Evolutionary conservation across 1,139 yeast species (phyloP), one percentile per base, ranked within the genome.

Genomic region (Meyerozyma elateridarum): DNA sequence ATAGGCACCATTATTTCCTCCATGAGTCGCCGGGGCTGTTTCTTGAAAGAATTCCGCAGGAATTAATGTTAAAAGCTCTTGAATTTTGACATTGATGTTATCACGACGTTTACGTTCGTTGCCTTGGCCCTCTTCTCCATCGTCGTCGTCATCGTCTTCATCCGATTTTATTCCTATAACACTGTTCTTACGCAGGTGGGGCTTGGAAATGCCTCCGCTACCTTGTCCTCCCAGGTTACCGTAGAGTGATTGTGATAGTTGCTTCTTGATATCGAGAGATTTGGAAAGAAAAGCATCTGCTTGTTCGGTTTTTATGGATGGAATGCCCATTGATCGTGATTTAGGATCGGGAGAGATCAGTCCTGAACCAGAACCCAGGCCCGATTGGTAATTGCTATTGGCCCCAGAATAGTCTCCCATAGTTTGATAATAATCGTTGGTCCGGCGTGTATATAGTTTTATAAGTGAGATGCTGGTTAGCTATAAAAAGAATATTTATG

Each of bases 71-170:
- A 87, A 70, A 28, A 89, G 65, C 46, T 88, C 95, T 47, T 84
- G 93, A 36, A 89, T 89, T 49, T 81, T 79, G 32, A 87, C 96
- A 51, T 88, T 88, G 55, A 89, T 85, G 48, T 84, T 85, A 54
- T 88, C 97, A 38, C 95, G 68, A 38, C 95, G 73, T 42, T 85
- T 78, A 11, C 93, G 62, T 58, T 55, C 82, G 45, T 58, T 73
- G 31, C 60, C 77, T 30, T 58, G 64, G 19, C 58, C 66, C 22
- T 59, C 66, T 22, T 57, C 63, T 18, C 59, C 63, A 20, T 51
- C 57, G 8, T 51, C 52, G 11, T 46, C 52, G 8, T 51, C 52
- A 16, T 52, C 57, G n/a, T 22, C 27, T 21, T 59, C 64, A 33
- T 49, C 51, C 18, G 62, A 55, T 35, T 48, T 56, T 4, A 54